A percentile compares a stretch with the other conserved stretches of the same genome.
phyloP scores from a whole-genome alignment of 257 asterid species.

The Lavandula angustifolia region DNA sequence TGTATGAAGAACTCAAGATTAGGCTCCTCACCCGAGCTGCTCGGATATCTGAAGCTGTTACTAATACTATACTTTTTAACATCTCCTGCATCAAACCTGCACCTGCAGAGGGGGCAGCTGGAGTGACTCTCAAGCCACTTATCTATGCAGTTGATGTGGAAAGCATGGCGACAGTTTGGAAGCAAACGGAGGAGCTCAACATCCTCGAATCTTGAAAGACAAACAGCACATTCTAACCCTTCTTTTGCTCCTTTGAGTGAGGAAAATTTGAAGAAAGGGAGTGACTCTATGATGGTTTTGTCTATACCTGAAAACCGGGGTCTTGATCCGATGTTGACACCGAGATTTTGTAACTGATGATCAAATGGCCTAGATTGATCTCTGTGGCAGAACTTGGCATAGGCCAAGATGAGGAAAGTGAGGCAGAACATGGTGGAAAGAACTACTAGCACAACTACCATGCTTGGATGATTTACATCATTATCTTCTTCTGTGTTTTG shows the following conservation, averaged over 20 bases:
- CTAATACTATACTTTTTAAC: slow-evolving; percentile 26
- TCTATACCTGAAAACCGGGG: slow-evolving; percentile 51
- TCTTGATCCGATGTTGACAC: slow-evolving; percentile 19
- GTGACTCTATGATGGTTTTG: slow-evolving; percentile 41
- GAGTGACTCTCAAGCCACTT: slow-evolving; percentile 58
- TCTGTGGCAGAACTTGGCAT: slow-evolving; percentile 42
- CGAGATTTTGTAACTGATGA: slow-evolving; percentile 21
- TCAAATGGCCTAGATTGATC: not conserved
- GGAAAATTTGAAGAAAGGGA: slow-evolving; percentile 55
- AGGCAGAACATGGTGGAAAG: slow-evolving; percentile 41
- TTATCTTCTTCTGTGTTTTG: slow-evolving; percentile 26
- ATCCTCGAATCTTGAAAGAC: slow-evolving; percentile 49
- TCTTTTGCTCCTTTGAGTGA: slow-evolving; percentile 50
- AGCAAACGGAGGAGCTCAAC: slow-evolving; percentile 50
- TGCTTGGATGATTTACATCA: slow-evolving; percentile 38
- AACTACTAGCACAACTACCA: slow-evolving; percentile 39
- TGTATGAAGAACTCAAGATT: slow-evolving; percentile 42
- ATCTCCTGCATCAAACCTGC: slow-evolving; percentile 38
- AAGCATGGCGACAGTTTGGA: slow-evolving; percentile 55
- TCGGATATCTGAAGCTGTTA: slow-evolving; percentile 34
- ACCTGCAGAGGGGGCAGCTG: slow-evolving; percentile 55
- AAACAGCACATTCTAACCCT: slow-evolving; percentile 55
- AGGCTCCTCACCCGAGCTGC: slow-evolving; percentile 24
- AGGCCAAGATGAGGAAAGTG: slow-evolving; percentile 43
- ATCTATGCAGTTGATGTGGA: slow-evolving; percentile 54